Base-by-base conservation (phyloP, 2,329 filamentous ascomycete genomes). In the Colletotrichum liaoningense region DNA sequence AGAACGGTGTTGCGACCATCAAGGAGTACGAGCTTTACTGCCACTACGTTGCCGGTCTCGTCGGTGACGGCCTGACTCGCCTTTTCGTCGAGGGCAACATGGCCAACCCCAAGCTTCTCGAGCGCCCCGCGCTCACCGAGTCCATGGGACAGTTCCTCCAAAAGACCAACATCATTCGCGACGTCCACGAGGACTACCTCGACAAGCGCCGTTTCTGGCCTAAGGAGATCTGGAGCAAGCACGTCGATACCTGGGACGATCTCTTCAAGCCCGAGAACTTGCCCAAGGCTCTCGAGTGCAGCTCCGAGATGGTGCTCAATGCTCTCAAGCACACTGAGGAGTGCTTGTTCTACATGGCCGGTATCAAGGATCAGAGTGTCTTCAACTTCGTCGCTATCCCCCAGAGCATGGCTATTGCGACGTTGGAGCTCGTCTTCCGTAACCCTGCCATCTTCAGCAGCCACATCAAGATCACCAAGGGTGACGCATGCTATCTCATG, bases 341-440 rank as follows among this genome's bases (percentile, higher is more conserved):
- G 80, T 98, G 96, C 81, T 85, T 99, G n/a, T 98, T 95, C 87
- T 99, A 98, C 85, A 95, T 99, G 86, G 96, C 96, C 5, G 97
- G 94, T 59, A 91, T 99, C 76, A 93, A 93, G 77, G 97, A 99
- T 81, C 97, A 99, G 86, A 97, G 95, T 81, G 95, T 98, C 30
- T 99, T 99, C 91, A 99, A 99, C 88, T 99, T 99, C 83, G 95
- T 95, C 60, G 96, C 96, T 69, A 99, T 99, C 76, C 97, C 97
- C 2, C 97, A 99, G 84, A 88, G 92, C 76, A 99, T 99, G 97
- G 97, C 96, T 66, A 98, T 99, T 81, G 96, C 97, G 9, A 98
- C 96, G 0, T 86, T 98, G 55, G 95, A 98, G 78, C 87, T 95
- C 22, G 93, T 96, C 78, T 99, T 98, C 90, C 93, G 94, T 79